A percentile compares a stretch with the other conserved stretches of the same genome.
Conservation (phyloP, 169 alveolate genomes). For the Eimeria falciformis region DNA sequence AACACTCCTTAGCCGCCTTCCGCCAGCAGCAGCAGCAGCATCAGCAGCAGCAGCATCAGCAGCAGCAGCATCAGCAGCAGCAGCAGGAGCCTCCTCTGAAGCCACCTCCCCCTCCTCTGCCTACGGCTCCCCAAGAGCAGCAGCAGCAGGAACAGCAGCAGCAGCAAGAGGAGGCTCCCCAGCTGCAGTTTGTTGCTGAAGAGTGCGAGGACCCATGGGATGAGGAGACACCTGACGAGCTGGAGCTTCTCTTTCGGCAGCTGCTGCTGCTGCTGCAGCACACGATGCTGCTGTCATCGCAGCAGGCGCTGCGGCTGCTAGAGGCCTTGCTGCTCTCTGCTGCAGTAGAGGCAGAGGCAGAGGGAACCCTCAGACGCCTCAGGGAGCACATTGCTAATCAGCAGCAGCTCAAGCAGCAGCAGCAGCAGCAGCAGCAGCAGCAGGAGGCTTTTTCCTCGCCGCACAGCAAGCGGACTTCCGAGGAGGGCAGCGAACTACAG, state of each 20-base stretch:
- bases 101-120: slow-evolving; percentile 60
- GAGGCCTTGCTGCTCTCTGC: slow-evolving; percentile 54
- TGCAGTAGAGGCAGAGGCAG: neutral
- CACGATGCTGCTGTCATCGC: slow-evolving; percentile 46
- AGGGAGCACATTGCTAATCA: slow-evolving; percentile 1
- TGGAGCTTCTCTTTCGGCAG: slow-evolving; percentile 10
- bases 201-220: neutral
- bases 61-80: slow-evolving; percentile 26
- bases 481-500: too few species aligned
- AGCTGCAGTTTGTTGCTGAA: slow-evolving; percentile 7
- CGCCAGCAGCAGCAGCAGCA: slow-evolving; percentile 62
- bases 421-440: slow-evolving; percentile 44
- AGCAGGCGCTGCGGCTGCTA: slow-evolving; percentile 47
- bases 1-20: slow-evolving; percentile 3
- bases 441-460: slow-evolving; percentile 12
- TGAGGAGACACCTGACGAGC: slow-evolving; percentile 10
- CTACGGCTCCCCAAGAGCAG: slow-evolving; percentile 47
- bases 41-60: slow-evolving; percentile 6
- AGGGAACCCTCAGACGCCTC: neutral
- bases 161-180: neutral
- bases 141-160: slow-evolving; percentile 51
- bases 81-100: slow-evolving; percentile 19
- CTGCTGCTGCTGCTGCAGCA: slow-evolving; percentile 66
- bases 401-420: slow-evolving; percentile 60
- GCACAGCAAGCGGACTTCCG: slow-evolving; percentile 30